Evolutionary conservation across 2,329 filamentous ascomycete genomes (phyloP), one percentile per base, ranked within the genome.

Genomic region (Diaporthe humulicola): DNA sequence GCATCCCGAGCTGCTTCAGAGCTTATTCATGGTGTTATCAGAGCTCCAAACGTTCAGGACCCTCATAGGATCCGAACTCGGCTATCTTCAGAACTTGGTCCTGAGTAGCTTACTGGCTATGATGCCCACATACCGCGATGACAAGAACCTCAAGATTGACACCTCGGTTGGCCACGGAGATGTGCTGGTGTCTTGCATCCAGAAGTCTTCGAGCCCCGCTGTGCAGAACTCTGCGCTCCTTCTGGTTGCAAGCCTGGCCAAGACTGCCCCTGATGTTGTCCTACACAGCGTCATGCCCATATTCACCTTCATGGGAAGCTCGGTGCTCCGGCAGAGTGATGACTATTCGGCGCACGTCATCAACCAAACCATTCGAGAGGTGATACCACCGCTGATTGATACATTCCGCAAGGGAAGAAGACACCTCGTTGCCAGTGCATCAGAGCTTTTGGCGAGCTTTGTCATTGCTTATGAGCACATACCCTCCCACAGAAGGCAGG

Each of bases 231-330:
- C 93, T 8, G 96, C 97, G 5, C 88, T 99, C 19, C 90, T 98
- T 12, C 88, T 99, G 36, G 94, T 98, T 74, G 95, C 96, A 33
- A 93, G 92, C 73, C 88, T 99, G 54, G 96, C 97, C 30, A 93
- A 93, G 52, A 94, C 96, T 78, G 95, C 95, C 0, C 97, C 97
- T 0, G 96, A 98, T 82, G 87, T 98, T 64, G 95, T 99, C 4
- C 88, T 99, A 74, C 96, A 99, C 84, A 98, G 95, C 79, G 95
- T 99, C 71, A 99, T 99, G 97, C 97, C 97, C 17, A 96, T 99
- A 70, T 99, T 99, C 85, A 98, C 97, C 0, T 98, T 98, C 82
- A 98, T 98, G 93, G 95, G 96, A 56, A 94, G 93, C 57, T 98
- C 95, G 4, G 93, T 98, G 28, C 89, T 99, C 67, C 93, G 94